Base-by-base conservation (phyloP, 83 land plant species). In the Isoetes engelmannii region DNA sequence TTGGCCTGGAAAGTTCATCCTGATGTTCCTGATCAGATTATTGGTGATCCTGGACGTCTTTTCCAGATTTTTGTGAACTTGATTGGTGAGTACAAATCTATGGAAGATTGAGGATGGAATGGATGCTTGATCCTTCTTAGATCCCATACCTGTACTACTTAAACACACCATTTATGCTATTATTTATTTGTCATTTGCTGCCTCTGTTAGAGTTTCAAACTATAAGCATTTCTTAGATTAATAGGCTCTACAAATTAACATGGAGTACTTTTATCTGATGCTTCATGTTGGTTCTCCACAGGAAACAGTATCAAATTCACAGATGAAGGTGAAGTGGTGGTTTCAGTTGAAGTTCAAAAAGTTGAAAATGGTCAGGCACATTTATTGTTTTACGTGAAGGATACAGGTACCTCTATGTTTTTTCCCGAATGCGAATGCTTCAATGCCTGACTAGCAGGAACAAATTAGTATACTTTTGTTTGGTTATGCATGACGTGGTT, bases 241-340 rank as follows among this genome's bases (percentile, higher is more conserved):
- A 51, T 28, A 28, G 37, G 37, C 2, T 28, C 2, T 28, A 28
- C 37, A 28, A 28, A 28, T 28, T 28, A 28, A 28, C 37, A 28
- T 28, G 2, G 2, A 28, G 2, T 28, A 28, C 37, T 28, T 28
- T 28, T 28, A 2, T 28, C 37, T 59, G 18, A 13, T 59, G 20
- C 7, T 9, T 13, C 9, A 18, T 18, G 45, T 62, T 8, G 18
- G 44, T 21, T 8, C 6, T 62, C 5, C 45, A 20, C 63, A 77
- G 79, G 79, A 5, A 77, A 77, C 46, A 68, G 75, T 7, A 77
- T 77, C 13, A 77, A 77, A 55, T 77, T 77, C 47, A 77, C 79
- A 19, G 63, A 67, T 15, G 70, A 77, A 71, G 79, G 79, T 44
- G 79, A 77, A 37, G 79, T 77, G 28, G 69, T 77, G 56, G 69